These are phyloP conservation scores for Hemisphaericaspora lyxosophila DNA, from an alignment of 1,139 yeast species.

Conservation along the genomic window DNA sequence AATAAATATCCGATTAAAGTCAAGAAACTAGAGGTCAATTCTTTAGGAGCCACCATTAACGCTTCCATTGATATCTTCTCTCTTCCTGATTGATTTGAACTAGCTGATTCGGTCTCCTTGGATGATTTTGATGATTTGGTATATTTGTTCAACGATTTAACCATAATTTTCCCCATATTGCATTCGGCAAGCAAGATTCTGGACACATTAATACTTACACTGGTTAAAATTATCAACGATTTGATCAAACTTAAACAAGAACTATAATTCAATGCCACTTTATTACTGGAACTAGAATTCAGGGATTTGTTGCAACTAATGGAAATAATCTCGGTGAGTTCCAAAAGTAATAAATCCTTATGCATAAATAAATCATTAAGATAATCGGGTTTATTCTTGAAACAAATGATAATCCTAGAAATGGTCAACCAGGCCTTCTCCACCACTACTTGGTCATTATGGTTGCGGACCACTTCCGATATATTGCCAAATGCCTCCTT, in stretches of 20 bases:
- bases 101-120: conserved; percentile 2
- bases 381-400: conserved; percentile 42
- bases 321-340: conserved; percentile 27
- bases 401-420: conserved; percentile 59
- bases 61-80: conserved; percentile 48
- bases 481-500: conserved; percentile 62
- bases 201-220: conserved; percentile 43
- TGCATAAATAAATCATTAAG: conserved; percentile 48
- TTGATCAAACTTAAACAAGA: conserved; percentile 42
- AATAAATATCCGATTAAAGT: conserved; percentile 58
- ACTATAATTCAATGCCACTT: conserved; percentile 26
- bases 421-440: conserved; percentile 72
- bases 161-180: conserved; percentile 41
- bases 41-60: conserved; percentile 73
- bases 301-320: conserved; percentile 31
- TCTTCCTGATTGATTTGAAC: background rate
- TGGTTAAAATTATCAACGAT: conserved; percentile 39
- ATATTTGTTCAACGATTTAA: conserved; percentile 44
- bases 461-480: conserved; percentile 59
- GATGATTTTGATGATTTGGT: conserved; percentile 19
- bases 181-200: conserved; percentile 38
- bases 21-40: conserved; percentile 55
- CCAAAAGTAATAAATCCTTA: conserved; percentile 25
- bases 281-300: conserved; percentile 16
- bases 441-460: conserved; percentile 60